phyloP scores from a whole-genome alignment of 768 basidiomycete species.

The Paxillus involutus region DNA sequence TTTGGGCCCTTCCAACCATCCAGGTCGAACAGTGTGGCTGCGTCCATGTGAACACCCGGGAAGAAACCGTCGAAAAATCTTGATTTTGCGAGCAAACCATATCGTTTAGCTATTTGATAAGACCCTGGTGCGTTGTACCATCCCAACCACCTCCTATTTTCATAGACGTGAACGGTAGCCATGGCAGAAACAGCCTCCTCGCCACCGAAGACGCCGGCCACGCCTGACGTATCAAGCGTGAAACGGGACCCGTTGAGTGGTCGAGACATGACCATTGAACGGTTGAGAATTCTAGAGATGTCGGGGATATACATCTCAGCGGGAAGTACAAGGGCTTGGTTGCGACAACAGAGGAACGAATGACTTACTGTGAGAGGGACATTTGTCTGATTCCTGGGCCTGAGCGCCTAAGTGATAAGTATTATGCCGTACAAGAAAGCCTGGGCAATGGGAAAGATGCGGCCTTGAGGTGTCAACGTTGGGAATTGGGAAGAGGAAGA shows the following conservation, averaged over 20 bases:
- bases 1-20: slow-evolving; percentile 31
- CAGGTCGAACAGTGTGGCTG: slow-evolving; percentile 32
- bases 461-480: no score
- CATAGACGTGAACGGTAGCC: slow-evolving; percentile 36
- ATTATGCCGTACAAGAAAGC: neutral
- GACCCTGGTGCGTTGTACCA: slow-evolving; percentile 41
- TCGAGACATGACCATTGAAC: slow-evolving; percentile 11
- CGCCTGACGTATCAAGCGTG: slow-evolving; percentile 31
- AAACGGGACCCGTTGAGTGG: slow-evolving; percentile 21
- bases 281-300: slow-evolving; percentile 12
- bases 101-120: slow-evolving; percentile 34
- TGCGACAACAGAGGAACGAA: neutral
- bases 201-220: slow-evolving; percentile 38
- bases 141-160: slow-evolving; percentile 33
- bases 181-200: slow-evolving; percentile 40
- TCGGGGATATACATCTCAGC: slow-evolving; percentile 24
- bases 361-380: neutral
- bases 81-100: slow-evolving; percentile 32
- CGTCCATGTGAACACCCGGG: slow-evolving; percentile 33
- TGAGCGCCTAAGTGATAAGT: no score
- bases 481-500: no score
- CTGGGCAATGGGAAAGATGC: no score
- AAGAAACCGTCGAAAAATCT: slow-evolving; percentile 34
- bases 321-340: neutral
- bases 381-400: no score